Percentiles rank a stretch among this genome's conserved stretches.
Evolutionary conservation across 2,329 filamentous ascomycete species (phyloP).

Genomic region (Monilinia laxa): DNA sequence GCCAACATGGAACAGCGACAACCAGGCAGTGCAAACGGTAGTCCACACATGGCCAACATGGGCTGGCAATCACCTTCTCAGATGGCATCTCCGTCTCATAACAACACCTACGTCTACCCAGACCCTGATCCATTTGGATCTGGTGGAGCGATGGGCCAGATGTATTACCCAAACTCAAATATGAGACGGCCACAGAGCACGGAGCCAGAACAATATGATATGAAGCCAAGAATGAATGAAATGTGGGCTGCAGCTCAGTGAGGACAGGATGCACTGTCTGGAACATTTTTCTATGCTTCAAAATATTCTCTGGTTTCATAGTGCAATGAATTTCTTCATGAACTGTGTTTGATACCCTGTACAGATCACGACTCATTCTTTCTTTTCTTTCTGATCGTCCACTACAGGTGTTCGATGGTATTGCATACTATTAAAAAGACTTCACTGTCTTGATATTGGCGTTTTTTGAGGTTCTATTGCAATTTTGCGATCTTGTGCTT

Average conservation of each 20-base stretch:
- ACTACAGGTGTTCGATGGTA: conserved; percentile 26
- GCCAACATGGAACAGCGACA: conserved; percentile 69
- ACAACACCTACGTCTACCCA: conserved; percentile 71
- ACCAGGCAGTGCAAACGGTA: conserved; percentile 70
- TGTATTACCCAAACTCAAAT: conserved; percentile 70
- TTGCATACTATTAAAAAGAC: conserved; percentile 30
- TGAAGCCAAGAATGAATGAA: conserved; percentile 57
- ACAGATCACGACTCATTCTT: conserved; percentile 27
- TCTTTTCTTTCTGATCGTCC: conserved; percentile 22
- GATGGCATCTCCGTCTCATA: conserved; percentile 57
- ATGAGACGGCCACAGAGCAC: conserved; percentile 74
- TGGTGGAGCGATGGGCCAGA: conserved; percentile 56
- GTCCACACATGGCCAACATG: conserved; percentile 72
- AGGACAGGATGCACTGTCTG: conserved; percentile 19
- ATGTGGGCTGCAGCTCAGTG: conserved; percentile 54
- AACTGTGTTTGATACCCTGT: conserved; percentile 38
- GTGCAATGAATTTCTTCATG: conserved; percentile 25
- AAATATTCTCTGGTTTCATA: conserved; percentile 8
- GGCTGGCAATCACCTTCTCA: conserved; percentile 88
- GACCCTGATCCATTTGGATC: conserved; percentile 75
- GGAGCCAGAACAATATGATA: conserved; percentile 66
- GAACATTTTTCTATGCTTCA: conserved; percentile 1
- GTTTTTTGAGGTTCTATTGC: conserved; percentile 11
- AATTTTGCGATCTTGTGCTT: background rate
- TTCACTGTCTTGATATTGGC: conserved; percentile 12